A percentile compares a stretch with the other conserved stretches of the same genome.
These are phyloP conservation scores for Euphorbia tirucalli DNA, from an alignment of 345 rosid species.

Conservation along the genomic window DNA sequence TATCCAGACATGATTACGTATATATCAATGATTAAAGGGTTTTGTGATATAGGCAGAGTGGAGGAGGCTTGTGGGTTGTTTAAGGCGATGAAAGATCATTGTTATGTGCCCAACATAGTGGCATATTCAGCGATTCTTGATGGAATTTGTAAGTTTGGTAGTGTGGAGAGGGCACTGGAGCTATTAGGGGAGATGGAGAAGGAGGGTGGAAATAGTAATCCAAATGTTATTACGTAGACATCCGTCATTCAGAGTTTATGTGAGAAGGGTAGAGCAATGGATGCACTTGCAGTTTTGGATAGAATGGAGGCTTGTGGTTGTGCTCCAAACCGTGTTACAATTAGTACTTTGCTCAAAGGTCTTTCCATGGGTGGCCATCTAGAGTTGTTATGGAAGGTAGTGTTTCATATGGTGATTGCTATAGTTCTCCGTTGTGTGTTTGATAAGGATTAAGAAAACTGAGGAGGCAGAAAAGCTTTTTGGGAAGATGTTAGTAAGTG, in stretches of 20 bases:
- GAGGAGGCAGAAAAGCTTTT: conserved; percentile 63
- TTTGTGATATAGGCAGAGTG: conserved; percentile 50
- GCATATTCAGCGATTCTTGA: conserved; percentile 66
- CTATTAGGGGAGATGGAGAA: conserved; percentile 72
- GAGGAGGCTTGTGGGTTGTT: conserved; percentile 65
- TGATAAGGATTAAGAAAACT: conserved; percentile 44
- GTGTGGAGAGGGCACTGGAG: conserved; percentile 51
- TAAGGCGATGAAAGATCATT: conserved; percentile 48
- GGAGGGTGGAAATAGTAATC: conserved; percentile 48
- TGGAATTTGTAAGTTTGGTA: conserved; percentile 57
- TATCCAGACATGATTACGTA: conserved; percentile 63
- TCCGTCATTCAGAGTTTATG: conserved; percentile 60
- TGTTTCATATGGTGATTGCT: conserved; percentile 61
- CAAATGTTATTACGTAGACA: conserved; percentile 69
- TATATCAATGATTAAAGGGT: conserved; percentile 64
- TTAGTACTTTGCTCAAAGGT: conserved; percentile 57
- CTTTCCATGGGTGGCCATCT: conserved; percentile 46
- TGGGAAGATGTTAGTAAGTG: conserved; percentile 43
- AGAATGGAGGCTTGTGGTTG: conserved; percentile 64
- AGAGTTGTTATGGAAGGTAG: conserved; percentile 47
- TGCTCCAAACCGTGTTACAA: conserved; percentile 68
- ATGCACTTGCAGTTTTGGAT: conserved; percentile 64
- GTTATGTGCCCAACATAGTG: conserved; percentile 58
- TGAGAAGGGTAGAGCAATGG: conserved; percentile 43
- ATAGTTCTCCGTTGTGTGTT: conserved; percentile 53